A percentile compares a stretch with the other conserved stretches of the same genome.
phyloP scores from a whole-genome alignment of 352 stramenopile species.

The Pythium aristosporum region DNA sequence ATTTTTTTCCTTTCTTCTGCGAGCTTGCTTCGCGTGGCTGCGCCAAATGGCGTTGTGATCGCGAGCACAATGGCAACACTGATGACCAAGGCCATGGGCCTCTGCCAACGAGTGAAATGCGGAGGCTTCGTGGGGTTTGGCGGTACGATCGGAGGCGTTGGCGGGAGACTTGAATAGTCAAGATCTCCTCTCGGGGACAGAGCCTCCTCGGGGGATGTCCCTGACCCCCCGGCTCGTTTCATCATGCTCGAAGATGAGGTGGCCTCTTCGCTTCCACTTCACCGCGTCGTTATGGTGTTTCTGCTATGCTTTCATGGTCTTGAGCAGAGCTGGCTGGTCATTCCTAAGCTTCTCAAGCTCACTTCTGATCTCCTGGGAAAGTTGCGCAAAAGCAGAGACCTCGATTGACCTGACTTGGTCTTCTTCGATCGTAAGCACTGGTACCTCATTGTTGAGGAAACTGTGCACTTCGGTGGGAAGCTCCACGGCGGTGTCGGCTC shows the following conservation, averaged over 20 bases:
- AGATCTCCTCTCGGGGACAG: neutral
- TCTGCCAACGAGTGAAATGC: too few species aligned
- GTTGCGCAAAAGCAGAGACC: neutral
- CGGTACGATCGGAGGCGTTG: neutral
- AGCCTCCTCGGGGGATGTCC: neutral
- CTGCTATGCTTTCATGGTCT: neutral
- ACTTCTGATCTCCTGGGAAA: neutral
- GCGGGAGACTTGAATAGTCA: neutral
- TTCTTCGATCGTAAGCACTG: neutral
- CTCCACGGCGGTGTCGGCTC: slow-evolving; percentile 1
- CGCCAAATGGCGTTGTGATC: too few species aligned
- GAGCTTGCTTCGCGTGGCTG: too few species aligned
- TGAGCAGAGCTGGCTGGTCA: neutral
- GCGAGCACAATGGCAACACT: too few species aligned
- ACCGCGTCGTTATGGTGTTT: neutral
- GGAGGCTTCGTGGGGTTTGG: too few species aligned
- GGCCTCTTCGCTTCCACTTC: neutral
- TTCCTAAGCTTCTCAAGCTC: neutral
- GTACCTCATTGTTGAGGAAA: neutral
- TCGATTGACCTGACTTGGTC: neutral
- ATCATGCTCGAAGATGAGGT: neutral
- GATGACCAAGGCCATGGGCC: too few species aligned
- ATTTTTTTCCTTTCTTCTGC: too few species aligned
- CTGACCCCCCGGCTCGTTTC: neutral
- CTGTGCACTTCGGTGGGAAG: slow-evolving; percentile 1